These are phyloP conservation scores for Cucurbita maxima DNA, from an alignment of 306 rosid species.

Conservation along the genomic window DNA sequence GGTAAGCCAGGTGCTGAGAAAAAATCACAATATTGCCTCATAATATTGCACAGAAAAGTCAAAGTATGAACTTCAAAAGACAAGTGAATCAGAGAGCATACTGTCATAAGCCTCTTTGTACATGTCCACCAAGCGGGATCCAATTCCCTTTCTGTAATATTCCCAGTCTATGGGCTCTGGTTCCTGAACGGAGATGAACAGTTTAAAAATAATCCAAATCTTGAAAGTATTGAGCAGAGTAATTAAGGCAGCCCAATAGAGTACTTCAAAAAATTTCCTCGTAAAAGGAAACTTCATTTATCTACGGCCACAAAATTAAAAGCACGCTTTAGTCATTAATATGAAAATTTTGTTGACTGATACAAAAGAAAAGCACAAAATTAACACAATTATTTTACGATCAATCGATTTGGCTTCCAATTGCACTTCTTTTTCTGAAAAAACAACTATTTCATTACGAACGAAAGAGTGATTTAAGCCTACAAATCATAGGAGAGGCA, in stretches of 20 bases:
- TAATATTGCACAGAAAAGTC: not conserved
- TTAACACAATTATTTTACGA: no score
- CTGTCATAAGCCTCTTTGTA: conserved; percentile 94
- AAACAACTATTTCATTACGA: not conserved
- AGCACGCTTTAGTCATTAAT: not conserved
- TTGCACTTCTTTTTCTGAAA: not conserved
- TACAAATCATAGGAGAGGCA: not conserved
- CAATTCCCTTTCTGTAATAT: conserved; percentile 85
- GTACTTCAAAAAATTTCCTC: not conserved
- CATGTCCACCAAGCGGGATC: conserved; percentile 90
- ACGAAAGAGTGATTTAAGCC: not conserved
- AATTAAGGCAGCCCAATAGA: not conserved
- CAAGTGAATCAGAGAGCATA: conserved; percentile 28
- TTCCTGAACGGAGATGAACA: conserved; percentile 40
- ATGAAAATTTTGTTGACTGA: no score
- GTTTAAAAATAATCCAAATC: conserved; percentile 5
- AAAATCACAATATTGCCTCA: not conserved
- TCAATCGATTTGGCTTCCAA: no score
- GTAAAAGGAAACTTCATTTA: not conserved
- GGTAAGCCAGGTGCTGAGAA: not conserved
- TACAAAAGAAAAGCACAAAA: no score
- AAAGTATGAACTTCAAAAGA: not conserved
- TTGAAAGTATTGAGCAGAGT: not conserved
- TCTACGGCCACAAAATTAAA: not conserved
- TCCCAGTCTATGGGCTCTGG: conserved; percentile 99